phyloP scores from a whole-genome alignment of 345 rosid genomes.

The Brassica napus region DNA sequence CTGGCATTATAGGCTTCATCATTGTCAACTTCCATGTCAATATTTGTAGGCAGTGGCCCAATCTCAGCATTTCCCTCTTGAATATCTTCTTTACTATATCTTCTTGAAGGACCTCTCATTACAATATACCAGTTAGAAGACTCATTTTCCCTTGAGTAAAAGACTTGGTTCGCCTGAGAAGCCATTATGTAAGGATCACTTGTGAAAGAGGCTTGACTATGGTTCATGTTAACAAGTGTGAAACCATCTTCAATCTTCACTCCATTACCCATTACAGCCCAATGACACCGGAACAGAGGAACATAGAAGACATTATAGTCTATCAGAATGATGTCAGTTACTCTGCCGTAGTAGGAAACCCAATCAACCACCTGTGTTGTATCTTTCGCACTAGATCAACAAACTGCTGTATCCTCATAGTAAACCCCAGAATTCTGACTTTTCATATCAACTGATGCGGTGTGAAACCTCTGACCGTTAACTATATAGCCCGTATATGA shows the following conservation, averaged over 20 bases:
- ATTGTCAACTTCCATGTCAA: neutral
- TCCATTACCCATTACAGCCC: too few relatives aligned
- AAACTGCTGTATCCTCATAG: too few relatives aligned
- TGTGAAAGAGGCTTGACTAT: too few relatives aligned
- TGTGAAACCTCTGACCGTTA: neutral
- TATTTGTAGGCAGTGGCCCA: neutral
- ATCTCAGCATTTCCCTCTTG: neutral
- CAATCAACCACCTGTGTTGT: neutral
- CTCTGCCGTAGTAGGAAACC: neutral
- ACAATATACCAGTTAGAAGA: neutral
- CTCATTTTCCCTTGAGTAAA: neutral
- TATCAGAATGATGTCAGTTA: too few relatives aligned
- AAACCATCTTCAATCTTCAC: too few relatives aligned
- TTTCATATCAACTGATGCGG: neutral
- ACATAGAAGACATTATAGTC: too few relatives aligned
- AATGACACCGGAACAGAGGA: too few relatives aligned
- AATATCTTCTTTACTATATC: neutral
- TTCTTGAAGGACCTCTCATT: neutral
- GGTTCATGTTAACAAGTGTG: too few relatives aligned
- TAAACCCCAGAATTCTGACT: neutral
- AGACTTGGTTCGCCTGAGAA: neutral
- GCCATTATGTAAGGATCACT: neutral
- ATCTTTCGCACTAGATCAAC: neutral
- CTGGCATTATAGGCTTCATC: too few relatives aligned
- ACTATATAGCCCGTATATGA: neutral